Conservation (phyloP, 2,329 filamentous ascomycete species). For the Fusarium cyanostomum region DNA sequence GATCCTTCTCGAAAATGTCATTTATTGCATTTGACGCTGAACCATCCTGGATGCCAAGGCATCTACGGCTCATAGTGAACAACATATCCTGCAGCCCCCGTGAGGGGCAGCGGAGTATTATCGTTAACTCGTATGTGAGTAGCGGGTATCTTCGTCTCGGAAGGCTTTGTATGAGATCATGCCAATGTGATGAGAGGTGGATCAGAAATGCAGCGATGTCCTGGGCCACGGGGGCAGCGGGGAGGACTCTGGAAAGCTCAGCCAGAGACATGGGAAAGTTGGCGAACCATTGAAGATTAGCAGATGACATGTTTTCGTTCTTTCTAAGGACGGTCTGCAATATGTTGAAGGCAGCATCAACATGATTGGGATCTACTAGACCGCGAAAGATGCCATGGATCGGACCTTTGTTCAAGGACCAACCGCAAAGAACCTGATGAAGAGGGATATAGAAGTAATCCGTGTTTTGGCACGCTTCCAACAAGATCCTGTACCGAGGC, state of each 20-base stretch:
- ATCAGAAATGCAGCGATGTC: constrained; percentile 39
- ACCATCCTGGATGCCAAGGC: constrained; percentile 38
- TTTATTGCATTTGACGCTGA: constrained; percentile 26
- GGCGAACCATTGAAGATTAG: constrained; percentile 45
- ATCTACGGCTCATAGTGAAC: constrained; percentile 45
- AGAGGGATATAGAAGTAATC: constrained; percentile 73
- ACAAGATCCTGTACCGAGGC: constrained; percentile 63
- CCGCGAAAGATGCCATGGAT: constrained; percentile 42
- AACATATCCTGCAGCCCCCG: constrained; percentile 38
- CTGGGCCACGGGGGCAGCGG: not conserved
- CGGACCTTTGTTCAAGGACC: constrained; percentile 54
- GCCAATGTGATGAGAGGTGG: constrained; percentile 38
- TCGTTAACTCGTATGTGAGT: constrained; percentile 39
- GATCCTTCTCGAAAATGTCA: constrained; percentile 41
- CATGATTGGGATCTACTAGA: not conserved
- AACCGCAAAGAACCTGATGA: constrained; percentile 72
- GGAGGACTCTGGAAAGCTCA: constrained; percentile 18
- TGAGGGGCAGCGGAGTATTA: constrained; percentile 41
- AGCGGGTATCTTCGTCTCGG: constrained; percentile 41
- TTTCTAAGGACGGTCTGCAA: constrained; percentile 35
- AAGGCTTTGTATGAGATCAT: constrained; percentile 13
- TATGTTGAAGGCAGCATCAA: constrained; percentile 38
- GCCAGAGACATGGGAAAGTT: constrained; percentile 37
- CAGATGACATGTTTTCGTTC: constrained; percentile 33
- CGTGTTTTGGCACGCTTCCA: constrained; percentile 61